phyloP scores from a whole-genome alignment of 2,329 filamentous ascomycete species.

The Fonsecaea erecta region DNA sequence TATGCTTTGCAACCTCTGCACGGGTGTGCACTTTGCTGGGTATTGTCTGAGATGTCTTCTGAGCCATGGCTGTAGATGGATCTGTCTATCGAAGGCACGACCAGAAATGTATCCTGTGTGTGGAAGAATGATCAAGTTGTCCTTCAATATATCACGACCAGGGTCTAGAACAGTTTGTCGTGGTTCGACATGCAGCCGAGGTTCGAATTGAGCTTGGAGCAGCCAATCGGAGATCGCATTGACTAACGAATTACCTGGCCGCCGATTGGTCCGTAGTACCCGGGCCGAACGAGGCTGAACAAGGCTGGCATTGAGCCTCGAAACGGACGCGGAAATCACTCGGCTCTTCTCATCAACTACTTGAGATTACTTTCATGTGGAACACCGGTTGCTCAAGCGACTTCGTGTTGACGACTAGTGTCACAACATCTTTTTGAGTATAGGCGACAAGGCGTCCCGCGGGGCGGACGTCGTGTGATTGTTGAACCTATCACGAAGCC shows the following conservation, averaged over 20 bases:
- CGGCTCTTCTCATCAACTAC: neutral
- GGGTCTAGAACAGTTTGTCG: neutral
- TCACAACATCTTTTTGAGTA: neutral
- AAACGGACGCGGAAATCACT: neutral
- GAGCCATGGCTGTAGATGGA: constrained; percentile 15
- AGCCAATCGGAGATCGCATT: neutral
- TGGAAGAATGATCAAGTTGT: neutral
- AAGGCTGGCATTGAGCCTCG: neutral
- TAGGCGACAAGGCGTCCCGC: neutral
- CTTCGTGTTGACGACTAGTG: neutral
- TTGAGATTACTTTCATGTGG: neutral
- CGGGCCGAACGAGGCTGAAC: neutral
- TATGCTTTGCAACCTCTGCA: constrained; percentile 55
- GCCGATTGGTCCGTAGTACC: neutral
- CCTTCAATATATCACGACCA: neutral
- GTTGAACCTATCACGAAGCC: neutral
- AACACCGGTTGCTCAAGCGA: neutral
- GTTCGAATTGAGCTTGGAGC: neutral
- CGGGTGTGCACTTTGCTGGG: constrained; percentile 30
- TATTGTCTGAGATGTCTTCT: constrained; percentile 26
- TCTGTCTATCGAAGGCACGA: neutral
- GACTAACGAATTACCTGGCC: neutral
- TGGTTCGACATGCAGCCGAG: neutral
- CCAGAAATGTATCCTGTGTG: neutral
- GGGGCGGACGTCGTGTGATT: neutral